These are phyloP conservation scores for Avena atlantica DNA, from an alignment of 176 grass and related monocot species.

Conservation along the genomic window DNA sequence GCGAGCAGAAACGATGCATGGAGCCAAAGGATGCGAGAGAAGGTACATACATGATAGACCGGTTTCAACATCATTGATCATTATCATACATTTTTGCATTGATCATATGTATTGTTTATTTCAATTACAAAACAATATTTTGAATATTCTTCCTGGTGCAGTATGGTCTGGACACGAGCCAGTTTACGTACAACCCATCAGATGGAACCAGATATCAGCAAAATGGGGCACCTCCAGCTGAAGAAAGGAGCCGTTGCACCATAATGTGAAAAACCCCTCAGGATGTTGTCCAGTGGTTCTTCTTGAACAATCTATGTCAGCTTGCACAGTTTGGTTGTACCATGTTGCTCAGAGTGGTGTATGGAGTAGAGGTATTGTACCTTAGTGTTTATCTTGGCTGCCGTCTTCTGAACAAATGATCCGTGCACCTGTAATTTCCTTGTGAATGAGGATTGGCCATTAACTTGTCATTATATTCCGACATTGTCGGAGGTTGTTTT, in stretches of 20 bases:
- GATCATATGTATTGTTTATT: background rate
- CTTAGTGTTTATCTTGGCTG: conserved; percentile 18
- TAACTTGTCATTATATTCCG: conserved; percentile 15
- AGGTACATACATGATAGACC: conserved; percentile 55
- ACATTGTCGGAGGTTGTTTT: background rate
- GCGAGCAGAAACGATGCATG: conserved; percentile 78
- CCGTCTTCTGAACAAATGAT: conserved; percentile 13
- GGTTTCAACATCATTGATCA: conserved; percentile 20
- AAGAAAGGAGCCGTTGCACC: conserved; percentile 73
- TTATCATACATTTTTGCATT: background rate
- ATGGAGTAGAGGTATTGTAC: conserved; percentile 27
- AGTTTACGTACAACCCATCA: conserved; percentile 90
- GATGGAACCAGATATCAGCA: conserved; percentile 80
- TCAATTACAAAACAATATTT: background rate
- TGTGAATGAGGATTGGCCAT: conserved; percentile 43
- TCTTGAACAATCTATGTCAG: conserved; percentile 24
- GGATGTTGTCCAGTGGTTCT: conserved; percentile 16
- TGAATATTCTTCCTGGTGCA: conserved; percentile 45
- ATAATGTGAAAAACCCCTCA: conserved; percentile 64
- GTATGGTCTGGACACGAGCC: conserved; percentile 92
- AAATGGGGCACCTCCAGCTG: conserved; percentile 51
- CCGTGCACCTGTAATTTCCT: conserved; percentile 17
- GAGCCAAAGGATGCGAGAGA: conserved; percentile 99
- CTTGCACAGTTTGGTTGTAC: conserved; percentile 42
- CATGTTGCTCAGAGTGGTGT: conserved; percentile 42